Percentiles rank a stretch among this genome's conserved stretches.
Conservation (phyloP, 179 eudicot species). For the Pouteria campechiana region DNA sequence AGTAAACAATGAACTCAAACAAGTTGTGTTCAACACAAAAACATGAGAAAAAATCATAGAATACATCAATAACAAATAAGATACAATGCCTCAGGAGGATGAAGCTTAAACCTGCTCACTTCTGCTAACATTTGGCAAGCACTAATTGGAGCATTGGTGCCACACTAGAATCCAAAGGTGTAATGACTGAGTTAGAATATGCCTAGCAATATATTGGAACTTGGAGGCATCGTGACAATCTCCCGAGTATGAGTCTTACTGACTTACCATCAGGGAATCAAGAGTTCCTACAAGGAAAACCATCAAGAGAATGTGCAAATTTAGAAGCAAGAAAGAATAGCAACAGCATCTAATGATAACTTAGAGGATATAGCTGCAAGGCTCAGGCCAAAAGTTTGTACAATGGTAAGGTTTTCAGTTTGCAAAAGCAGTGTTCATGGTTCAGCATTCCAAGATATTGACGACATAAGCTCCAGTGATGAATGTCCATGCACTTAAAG, state of each 20-base stretch:
- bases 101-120: slow-evolving; percentile 69
- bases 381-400: no score
- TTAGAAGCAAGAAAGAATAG: background rate
- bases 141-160: slow-evolving; percentile 64
- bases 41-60: background rate
- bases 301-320: slow-evolving; percentile 8
- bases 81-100: slow-evolving; percentile 1
- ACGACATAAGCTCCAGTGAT: no score
- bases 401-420: no score
- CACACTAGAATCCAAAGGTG: slow-evolving; percentile 46
- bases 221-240: slow-evolving; percentile 1
- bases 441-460: no score
- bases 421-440: no score
- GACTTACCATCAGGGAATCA: slow-evolving; percentile 83
- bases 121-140: slow-evolving; percentile 83
- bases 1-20: background rate
- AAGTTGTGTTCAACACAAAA: no score
- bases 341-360: no score
- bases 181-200: slow-evolving; percentile 5
- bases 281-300: slow-evolving; percentile 54
- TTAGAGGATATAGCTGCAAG: no score
- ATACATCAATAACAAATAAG: background rate
- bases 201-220: background rate
- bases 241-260: no score
- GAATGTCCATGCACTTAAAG: no score